Evolutionary conservation across 192 early-diverging fungal genomes (phyloP).

Genomic region (Entomortierella beljakovae): DNA sequence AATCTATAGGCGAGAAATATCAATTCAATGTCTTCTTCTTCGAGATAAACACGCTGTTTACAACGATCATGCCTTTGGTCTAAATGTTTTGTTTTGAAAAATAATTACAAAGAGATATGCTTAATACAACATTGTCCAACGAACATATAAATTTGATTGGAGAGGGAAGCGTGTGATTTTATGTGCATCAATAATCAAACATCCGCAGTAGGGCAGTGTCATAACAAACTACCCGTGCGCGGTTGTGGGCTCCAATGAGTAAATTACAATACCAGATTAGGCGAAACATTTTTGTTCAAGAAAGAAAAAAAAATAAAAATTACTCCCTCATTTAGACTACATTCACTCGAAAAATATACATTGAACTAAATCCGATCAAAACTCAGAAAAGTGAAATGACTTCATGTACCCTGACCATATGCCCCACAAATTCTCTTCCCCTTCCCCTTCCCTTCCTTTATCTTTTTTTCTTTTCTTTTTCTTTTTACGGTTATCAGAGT

Average conservation of each 20-base stretch:
- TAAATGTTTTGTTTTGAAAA: too few relatives aligned
- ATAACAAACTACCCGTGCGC: background rate
- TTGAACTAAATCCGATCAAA: background rate
- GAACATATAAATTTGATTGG: too few relatives aligned
- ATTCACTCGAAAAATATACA: too few relatives aligned
- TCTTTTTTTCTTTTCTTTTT: too few relatives aligned
- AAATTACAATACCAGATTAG: background rate
- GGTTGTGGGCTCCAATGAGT: constrained; percentile 4
- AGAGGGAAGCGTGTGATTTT: background rate
- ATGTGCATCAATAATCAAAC: background rate
- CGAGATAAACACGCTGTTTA: constrained; percentile 64
- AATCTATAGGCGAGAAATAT: constrained; percentile 73
- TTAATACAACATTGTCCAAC: too few relatives aligned
- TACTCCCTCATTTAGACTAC: too few relatives aligned
- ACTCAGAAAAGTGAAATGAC: background rate
- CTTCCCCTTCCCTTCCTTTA: too few relatives aligned
- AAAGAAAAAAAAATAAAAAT: too few relatives aligned
- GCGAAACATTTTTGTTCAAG: too few relatives aligned
- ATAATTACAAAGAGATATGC: too few relatives aligned
- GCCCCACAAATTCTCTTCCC: background rate
- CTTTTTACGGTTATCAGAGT: too few relatives aligned
- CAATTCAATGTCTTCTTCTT: constrained; percentile 79
- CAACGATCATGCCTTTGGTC: constrained; percentile 37
- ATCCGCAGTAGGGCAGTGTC: background rate
- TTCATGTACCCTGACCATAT: too few relatives aligned